Evolutionary conservation across 2,329 filamentous ascomycete species (phyloP).

Genomic region (Botrytis fragariae): DNA sequence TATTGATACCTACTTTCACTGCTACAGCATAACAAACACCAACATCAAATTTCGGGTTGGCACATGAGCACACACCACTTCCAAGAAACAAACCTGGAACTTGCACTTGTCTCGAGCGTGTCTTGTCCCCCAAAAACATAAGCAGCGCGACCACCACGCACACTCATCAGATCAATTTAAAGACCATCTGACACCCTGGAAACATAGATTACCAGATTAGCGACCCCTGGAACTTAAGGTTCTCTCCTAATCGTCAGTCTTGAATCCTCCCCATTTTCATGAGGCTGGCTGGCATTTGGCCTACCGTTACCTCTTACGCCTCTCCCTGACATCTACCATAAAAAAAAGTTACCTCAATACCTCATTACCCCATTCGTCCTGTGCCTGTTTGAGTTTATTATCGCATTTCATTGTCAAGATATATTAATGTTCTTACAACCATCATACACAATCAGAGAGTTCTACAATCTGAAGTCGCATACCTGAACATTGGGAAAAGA

Average conservation of each 20-base stretch:
- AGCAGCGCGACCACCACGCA: not conserved
- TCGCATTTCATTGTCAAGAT: conserved; percentile 10
- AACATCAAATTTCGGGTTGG: not conserved
- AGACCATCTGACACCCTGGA: conserved; percentile 1
- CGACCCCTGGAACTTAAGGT: not conserved
- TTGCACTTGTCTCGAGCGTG: not conserved
- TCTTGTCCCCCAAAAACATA: not conserved
- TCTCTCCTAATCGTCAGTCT: not conserved
- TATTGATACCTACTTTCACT: not conserved
- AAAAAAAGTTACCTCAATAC: not conserved
- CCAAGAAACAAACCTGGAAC: not conserved
- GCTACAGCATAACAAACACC: not conserved
- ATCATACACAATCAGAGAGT: not conserved
- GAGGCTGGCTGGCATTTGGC: conserved; percentile 6
- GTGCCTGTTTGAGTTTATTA: conserved; percentile 4
- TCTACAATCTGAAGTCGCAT: not conserved
- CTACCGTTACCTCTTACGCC: not conserved
- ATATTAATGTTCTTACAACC: conserved; percentile 10
- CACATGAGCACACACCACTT: not conserved
- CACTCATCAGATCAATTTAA: not conserved
- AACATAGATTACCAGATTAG: not conserved
- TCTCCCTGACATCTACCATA: not conserved
- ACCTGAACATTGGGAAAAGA: not conserved
- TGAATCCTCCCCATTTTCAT: not conserved
- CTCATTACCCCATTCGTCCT: not conserved